Evolutionary conservation across 2,329 filamentous ascomycete genomes (phyloP).

Genomic region (Ophiostoma sp.): DNA sequence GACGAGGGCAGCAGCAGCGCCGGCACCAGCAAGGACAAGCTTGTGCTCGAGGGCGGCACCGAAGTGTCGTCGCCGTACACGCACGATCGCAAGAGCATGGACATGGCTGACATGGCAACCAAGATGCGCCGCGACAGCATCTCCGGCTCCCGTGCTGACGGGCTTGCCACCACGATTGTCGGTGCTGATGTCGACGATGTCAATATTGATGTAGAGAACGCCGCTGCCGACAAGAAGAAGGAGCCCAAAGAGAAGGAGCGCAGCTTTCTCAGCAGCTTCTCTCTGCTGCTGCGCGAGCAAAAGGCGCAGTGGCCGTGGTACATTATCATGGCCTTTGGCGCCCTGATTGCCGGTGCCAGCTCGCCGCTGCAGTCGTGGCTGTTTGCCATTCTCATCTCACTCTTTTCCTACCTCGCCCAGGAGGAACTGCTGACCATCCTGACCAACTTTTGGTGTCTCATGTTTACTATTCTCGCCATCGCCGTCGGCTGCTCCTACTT

Average conservation of each 20-base stretch:
- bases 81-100: conserved; percentile 40
- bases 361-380: conserved; percentile 46
- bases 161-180: background rate
- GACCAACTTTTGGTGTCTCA: conserved; percentile 57
- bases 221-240: conserved; percentile 11
- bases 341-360: conserved; percentile 36
- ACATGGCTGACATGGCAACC: conserved; percentile 29
- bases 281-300: conserved; percentile 54
- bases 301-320: conserved; percentile 48
- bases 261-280: conserved; percentile 50
- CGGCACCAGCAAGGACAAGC: conserved; percentile 25
- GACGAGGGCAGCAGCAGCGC: conserved; percentile 32
- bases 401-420: conserved; percentile 41
- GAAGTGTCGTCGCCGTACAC: conserved; percentile 17
- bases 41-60: background rate
- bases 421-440: conserved; percentile 21
- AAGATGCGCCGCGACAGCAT: conserved; percentile 18
- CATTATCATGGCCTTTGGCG: conserved; percentile 44
- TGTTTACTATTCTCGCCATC: conserved; percentile 58
- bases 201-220: background rate
- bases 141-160: background rate
- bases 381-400: conserved; percentile 47
- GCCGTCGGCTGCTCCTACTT: conserved; percentile 51
- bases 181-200: background rate
- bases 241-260: conserved; percentile 32